Evolutionary conservation across 2,329 filamentous ascomycete genomes (phyloP).

Genomic region (Trichoderma sp.): DNA sequence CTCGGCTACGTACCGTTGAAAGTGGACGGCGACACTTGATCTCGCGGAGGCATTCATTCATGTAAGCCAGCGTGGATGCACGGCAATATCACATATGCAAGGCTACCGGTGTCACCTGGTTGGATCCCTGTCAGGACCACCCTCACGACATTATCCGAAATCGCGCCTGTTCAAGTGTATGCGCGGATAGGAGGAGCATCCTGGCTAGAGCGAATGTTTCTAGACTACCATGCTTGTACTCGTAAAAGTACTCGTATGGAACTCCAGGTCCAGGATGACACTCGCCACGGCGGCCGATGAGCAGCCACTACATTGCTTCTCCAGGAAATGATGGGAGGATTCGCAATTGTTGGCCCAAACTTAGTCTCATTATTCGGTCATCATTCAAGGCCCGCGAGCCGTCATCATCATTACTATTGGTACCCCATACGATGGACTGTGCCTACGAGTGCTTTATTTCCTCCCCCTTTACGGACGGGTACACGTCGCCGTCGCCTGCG

Average conservation of each 20-base stretch:
- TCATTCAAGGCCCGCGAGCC: background rate
- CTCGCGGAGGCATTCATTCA: background rate
- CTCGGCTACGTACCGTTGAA: background rate
- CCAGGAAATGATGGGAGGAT: background rate
- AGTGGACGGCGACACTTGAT: slow-evolving; percentile 6
- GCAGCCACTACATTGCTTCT: slow-evolving; percentile 2
- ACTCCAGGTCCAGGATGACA: background rate
- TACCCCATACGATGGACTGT: background rate
- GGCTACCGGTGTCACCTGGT: slow-evolving; percentile 14
- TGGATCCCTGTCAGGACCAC: slow-evolving; percentile 11
- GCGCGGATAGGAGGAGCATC: background rate
- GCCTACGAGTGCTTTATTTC: background rate
- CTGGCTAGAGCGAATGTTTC: slow-evolving; percentile 7
- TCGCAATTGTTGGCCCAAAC: background rate
- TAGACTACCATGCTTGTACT: background rate
- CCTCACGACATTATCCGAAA: slow-evolving; percentile 17
- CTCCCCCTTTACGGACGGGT: background rate
- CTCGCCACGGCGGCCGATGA: background rate
- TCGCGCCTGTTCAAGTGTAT: background rate
- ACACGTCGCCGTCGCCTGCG: background rate
- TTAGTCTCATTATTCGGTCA: slow-evolving; percentile 1
- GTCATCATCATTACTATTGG: background rate
- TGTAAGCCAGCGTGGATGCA: background rate
- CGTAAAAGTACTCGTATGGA: background rate
- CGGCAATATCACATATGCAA: slow-evolving; percentile 19